phyloP scores from a whole-genome alignment of 306 rosid genomes.

The Prosopis cineraria region DNA sequence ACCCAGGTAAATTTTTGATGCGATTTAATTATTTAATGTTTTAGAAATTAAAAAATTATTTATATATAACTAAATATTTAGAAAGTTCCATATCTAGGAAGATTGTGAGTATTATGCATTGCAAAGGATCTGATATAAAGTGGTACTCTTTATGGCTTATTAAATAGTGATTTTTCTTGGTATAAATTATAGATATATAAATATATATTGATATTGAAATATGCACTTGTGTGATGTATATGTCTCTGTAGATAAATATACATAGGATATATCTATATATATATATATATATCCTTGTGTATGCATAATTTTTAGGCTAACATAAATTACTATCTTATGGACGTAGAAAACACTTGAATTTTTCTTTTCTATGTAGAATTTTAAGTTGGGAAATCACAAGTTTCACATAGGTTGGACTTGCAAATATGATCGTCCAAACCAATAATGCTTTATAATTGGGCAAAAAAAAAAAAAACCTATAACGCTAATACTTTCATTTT shows the following conservation, averaged over 20 bases:
- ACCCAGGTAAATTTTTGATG: too few relatives aligned
- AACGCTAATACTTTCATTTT: neutral
- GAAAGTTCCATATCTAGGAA: neutral
- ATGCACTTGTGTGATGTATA: neutral
- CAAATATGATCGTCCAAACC: neutral
- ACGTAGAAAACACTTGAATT: too few relatives aligned
- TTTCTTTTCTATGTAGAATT: too few relatives aligned
- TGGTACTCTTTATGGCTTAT: too few relatives aligned
- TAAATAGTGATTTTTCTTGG: neutral
- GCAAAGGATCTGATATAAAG: too few relatives aligned
- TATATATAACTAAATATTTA: neutral
- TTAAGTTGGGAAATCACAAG: neutral
- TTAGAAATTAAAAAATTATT: neutral
- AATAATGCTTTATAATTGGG: neutral
- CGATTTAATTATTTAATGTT: too few relatives aligned
- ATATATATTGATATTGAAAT: neutral
- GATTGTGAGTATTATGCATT: neutral
- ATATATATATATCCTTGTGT: too few relatives aligned
- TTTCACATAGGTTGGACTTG: neutral
- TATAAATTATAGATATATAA: neutral
- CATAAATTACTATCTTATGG: too few relatives aligned
- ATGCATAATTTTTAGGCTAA: too few relatives aligned
- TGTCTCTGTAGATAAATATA: too few relatives aligned
- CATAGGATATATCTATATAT: too few relatives aligned
- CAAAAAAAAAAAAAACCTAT: neutral